Evolutionary conservation across 108 stramenopile species (phyloP), one percentile per base, ranked within the genome.

Genomic region (Pseudonitzschia multiseries): DNA sequence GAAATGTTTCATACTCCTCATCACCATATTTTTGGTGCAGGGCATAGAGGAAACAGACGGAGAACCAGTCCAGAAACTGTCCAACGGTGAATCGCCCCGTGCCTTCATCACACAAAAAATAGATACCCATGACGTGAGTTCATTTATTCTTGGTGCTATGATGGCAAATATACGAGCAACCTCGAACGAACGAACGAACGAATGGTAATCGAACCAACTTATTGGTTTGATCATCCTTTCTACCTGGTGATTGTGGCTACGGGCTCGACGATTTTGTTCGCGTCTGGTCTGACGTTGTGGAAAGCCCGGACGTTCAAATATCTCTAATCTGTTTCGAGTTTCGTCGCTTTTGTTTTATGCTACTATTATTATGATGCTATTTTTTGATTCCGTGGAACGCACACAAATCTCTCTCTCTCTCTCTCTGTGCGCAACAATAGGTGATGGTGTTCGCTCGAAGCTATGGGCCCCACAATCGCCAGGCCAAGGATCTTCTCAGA

Each of bases 391-490:
- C 4, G 36, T 36, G 4, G 36, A 5, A 6, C 36, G 36, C 36
- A 36, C 36, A 36, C 36, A 2, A 36, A 36, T 6, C 6, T 5
- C 6, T 36, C 36, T 6, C 6, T n/a, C n/a, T n/a, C n/a, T n/a
- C n/a, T n/a, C n/a, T n/a, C n/a, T n/a, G n/a, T n/a, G n/a, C 36
- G 36, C 36, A 6, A 36, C 36, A 6, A 36, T 42, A 77, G 77
- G 77, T 77, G 1, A 77, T 77, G 70, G 77, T 77, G 15, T 77
- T 77, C 57, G 77, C 77, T 66, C 63, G 77, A 44, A 77, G 77
- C 54, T 77, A 77, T 28, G 77, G 77, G 24, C 61, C 70, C 31
- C 70, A 71, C 20, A 77, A 71, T 44, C 65, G 36, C 22, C 70
- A 71, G 54, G 59, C 77, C 29, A 77, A 77, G 43, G 27, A 59